Percentiles rank a stretch among this genome's conserved stretches.
These are phyloP conservation scores for Typha latifolia DNA, from an alignment of 176 grass and related monocot genomes.

Conservation along the genomic window DNA sequence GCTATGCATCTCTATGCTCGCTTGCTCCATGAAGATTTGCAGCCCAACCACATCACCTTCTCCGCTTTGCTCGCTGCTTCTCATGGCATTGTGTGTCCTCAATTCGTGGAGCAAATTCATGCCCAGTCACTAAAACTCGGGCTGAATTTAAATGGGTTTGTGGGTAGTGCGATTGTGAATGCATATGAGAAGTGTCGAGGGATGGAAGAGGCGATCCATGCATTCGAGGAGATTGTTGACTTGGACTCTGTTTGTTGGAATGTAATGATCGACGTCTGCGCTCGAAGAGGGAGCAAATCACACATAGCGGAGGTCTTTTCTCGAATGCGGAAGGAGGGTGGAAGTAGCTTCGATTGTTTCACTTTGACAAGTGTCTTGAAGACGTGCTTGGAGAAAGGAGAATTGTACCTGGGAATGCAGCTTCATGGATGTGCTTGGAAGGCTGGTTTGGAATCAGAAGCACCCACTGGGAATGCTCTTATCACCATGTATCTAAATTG, in stretches of 20 bases:
- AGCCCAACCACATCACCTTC: conserved; percentile 24
- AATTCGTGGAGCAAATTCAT: conserved; percentile 24
- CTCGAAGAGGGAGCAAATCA: conserved; percentile 10
- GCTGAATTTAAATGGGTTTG: conserved; percentile 20
- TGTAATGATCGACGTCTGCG: conserved; percentile 24
- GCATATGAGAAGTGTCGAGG: conserved; percentile 19
- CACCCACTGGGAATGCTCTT: conserved; percentile 23
- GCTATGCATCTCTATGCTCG: conserved; percentile 4
- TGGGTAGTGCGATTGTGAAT: conserved; percentile 21
- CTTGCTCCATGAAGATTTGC: conserved; percentile 18
- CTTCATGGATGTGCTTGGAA: conserved; percentile 36
- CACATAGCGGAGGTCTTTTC: conserved; percentile 16
- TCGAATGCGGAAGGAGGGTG: conserved; percentile 22
- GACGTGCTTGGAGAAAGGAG: not conserved
- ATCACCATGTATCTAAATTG: conserved; percentile 42
- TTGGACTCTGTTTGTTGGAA: conserved; percentile 30
- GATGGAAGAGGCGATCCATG: not conserved
- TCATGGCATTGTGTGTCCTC: not conserved
- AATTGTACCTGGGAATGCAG: conserved; percentile 24
- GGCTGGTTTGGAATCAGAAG: conserved; percentile 13
- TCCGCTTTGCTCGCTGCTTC: conserved; percentile 6
- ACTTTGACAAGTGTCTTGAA: conserved; percentile 31
- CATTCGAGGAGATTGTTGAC: conserved; percentile 22
- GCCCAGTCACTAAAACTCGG: conserved; percentile 19
- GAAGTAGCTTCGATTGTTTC: conserved; percentile 9